These are phyloP conservation scores for Adenanthera pavonina DNA, from an alignment of 306 rosid genomes.

Conservation along the genomic window DNA sequence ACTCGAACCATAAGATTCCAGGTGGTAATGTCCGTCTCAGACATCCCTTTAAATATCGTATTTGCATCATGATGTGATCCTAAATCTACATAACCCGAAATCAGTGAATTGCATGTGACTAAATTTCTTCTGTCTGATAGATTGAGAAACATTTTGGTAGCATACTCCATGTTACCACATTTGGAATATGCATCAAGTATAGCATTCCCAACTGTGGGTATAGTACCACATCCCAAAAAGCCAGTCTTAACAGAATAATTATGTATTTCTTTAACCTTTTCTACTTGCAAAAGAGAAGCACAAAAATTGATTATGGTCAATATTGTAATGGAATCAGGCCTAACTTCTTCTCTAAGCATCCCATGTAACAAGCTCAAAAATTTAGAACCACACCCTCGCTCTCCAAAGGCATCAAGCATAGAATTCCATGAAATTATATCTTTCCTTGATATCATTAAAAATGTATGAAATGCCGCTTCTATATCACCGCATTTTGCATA, in stretches of 20 bases:
- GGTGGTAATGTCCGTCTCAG: slow-evolving; percentile 81
- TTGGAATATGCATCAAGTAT: slow-evolving; percentile 92
- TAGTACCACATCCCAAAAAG: slow-evolving; percentile 46
- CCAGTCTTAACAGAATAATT: slow-evolving; percentile 68
- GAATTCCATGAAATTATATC: slow-evolving; percentile 98
- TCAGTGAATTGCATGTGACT: slow-evolving; percentile 75
- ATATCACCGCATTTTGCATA: slow-evolving; percentile 66
- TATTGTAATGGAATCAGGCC: slow-evolving; percentile 69
- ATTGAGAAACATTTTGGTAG: slow-evolving; percentile 59
- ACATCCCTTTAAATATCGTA: slow-evolving; percentile 58
- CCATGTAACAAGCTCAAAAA: slow-evolving; percentile 57
- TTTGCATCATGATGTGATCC: slow-evolving; percentile 68
- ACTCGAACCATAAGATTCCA: slow-evolving; percentile 90
- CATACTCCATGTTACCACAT: slow-evolving; percentile 71
- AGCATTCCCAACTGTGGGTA: slow-evolving; percentile 71
- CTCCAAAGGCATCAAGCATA: slow-evolving; percentile 69
- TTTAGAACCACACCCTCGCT: slow-evolving; percentile 46
- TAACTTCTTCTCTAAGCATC: slow-evolving; percentile 63
- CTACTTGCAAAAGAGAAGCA: slow-evolving; percentile 46
- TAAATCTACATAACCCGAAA: slow-evolving; percentile 67
- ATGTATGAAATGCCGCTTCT: slow-evolving; percentile 58
- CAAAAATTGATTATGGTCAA: slow-evolving; percentile 67
- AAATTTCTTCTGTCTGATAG: slow-evolving; percentile 62
- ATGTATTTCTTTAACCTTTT: slow-evolving; percentile 82
- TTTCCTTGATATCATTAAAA: slow-evolving; percentile 59